Conservation (phyloP, 768 basidiomycete species). For the Auricularia sp. region DNA sequence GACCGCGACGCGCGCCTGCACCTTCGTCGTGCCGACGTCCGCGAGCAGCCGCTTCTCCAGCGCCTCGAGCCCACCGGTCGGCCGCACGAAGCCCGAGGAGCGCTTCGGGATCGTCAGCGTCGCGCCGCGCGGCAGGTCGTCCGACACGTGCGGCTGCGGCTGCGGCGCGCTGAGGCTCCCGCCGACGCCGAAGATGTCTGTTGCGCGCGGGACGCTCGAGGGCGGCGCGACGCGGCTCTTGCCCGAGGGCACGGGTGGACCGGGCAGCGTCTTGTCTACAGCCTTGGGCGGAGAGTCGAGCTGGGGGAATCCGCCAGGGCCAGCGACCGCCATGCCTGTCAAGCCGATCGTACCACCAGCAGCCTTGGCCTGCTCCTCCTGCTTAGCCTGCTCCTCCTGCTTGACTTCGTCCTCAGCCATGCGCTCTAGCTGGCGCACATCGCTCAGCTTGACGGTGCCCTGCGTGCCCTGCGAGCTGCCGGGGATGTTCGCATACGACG, state of each 20-base stretch:
- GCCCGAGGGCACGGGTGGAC: slow-evolving; percentile 42
- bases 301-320: not conserved
- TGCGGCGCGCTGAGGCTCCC: not conserved
- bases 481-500: slow-evolving; percentile 33
- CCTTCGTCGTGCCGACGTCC: slow-evolving; percentile 59
- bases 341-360: no score
- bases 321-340: not conserved
- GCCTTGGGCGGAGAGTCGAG: not conserved
- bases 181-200: slow-evolving; percentile 3
- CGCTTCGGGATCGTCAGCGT: slow-evolving; percentile 19
- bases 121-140: slow-evolving; percentile 2
- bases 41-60: slow-evolving; percentile 57
- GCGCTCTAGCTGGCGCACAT: slow-evolving; percentile 61
- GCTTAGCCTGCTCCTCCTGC: slow-evolving; percentile 1
- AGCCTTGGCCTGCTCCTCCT: not conserved
- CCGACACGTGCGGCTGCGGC: not conserved
- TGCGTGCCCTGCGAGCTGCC: slow-evolving; percentile 14
- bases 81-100: slow-evolving; percentile 4
- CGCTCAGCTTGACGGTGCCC: slow-evolving; percentile 37
- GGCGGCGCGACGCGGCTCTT: slow-evolving; percentile 18
- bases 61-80: slow-evolving; percentile 53
- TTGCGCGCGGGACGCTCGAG: not conserved
- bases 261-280: slow-evolving; percentile 51
- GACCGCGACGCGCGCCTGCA: slow-evolving; percentile 3
- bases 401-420: slow-evolving; percentile 52